Evolutionary conservation across 23 red algal genomes (phyloP), one percentile per base, ranked within the genome.

Genomic region (Chondrus crispus): DNA sequence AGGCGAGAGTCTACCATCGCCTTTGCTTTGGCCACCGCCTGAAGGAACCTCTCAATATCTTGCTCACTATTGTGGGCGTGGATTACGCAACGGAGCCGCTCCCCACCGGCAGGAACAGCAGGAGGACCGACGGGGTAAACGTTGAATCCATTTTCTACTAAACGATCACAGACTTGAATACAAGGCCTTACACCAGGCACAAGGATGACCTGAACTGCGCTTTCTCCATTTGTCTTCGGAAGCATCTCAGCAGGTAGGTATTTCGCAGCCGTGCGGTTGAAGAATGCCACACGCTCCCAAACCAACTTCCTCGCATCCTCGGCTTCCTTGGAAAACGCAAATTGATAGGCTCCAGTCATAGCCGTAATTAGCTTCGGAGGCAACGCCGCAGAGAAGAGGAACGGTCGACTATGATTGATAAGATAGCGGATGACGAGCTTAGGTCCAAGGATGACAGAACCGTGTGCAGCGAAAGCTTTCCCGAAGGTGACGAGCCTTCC

Each of bases 361-460:
- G 74, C 80, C 33, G 37, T 53, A 14, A 96, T 50, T 32, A 40
- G 52, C 9, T 88, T 75, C 36, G 79, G 64, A 10, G 97, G 89
- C 42, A 96, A 64, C 30, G 90, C 74, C 20, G 94, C 96, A 20
- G 93, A 96, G 78, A 93, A 99, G 39, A 99, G 92, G 22, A 99
- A 76, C 33, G 97, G 97, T 51, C 97, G 87, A 14, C 91, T 94
- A 58, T 99, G 96, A 80, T 99, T 99, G 38, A 96, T 77, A 16
- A 96, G 68, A 46, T 91, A 99, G 12, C 85, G 75, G 20, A 81
- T 81, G 3, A 96, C 46, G 2, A 47, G 20, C 13, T 57, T 46
- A 0, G 86, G 46, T 38, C 85, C 82, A 46, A 99, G 80, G 19
- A 96, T 63, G 24, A 86, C 94, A 51, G 94, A 94, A 40, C 97